Conservation (phyloP, 257 asterid genomes). For the Solanum rostratum region DNA sequence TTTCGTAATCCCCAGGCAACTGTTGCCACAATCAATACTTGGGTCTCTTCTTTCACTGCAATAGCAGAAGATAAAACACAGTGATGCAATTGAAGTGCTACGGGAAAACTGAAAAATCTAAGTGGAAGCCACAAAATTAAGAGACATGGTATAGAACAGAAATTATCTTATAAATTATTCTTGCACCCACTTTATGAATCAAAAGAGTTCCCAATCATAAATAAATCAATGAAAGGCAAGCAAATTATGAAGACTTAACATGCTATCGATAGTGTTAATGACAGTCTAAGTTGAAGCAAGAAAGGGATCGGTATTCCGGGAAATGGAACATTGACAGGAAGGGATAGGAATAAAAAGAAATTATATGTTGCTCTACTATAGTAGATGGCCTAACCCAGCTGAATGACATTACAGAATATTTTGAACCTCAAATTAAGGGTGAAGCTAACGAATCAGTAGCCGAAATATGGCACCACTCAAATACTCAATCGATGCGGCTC, state of each 20-base stretch:
- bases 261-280: background rate
- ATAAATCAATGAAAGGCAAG: background rate
- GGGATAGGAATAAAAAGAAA: background rate
- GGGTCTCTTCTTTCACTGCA: slow-evolving; percentile 87
- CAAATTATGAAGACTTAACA: slow-evolving; percentile 1
- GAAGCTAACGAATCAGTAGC: background rate
- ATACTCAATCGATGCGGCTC: background rate
- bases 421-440: background rate
- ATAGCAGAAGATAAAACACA: slow-evolving; percentile 11
- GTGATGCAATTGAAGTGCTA: background rate
- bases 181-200: background rate
- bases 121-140: background rate
- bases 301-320: background rate
- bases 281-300: background rate
- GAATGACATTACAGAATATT: background rate
- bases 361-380: background rate
- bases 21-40: slow-evolving; percentile 90
- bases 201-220: background rate
- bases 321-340: background rate
- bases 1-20: slow-evolving; percentile 97
- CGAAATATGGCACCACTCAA: background rate
- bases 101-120: background rate
- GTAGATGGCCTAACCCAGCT: background rate
- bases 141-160: background rate
- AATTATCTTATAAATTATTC: background rate